Evolutionary conservation across 805 yeast species (phyloP), one percentile per base, ranked within the genome.

Genomic region (Candida krabiensis): DNA sequence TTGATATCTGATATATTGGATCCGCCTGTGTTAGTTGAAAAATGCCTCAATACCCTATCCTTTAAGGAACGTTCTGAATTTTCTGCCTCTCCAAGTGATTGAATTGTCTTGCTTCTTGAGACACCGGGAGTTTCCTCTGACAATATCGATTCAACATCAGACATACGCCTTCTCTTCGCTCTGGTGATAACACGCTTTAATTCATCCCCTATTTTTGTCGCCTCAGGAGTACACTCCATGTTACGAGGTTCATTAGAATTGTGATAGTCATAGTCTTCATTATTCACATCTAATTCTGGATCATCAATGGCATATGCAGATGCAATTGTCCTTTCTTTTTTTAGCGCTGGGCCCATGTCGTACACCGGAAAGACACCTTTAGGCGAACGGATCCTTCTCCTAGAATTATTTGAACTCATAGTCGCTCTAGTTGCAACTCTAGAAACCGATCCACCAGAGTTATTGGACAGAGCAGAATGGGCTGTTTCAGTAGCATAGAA

Each of bases 351-450:
- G 1, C 86, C 89, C 91, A 85, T 83, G 1, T 86, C 91, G 49
- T 69, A 69, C 2, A 85, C 90, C 0, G 95, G 93, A 61, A 84
- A 85, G 1, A 84, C 89, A 43, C 87, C 87, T 18, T 76, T 76
- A 3, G 91, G 95, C 2, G 89, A 81, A 45, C 76, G 61, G 5
- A 61, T 37, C n/a, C n/a, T n/a, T n/a, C n/a, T n/a, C n/a, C n/a
- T n/a, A 15, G 40, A 26, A 23, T 17, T 28, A 22, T 19, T 33
- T 11, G 42, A 22, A 26, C 28, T 22, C 19, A 25, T 22, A n/a
- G 39, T 16, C 11, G 28, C 30, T 19, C 24, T 7, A 11, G 24
- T 21, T 7, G 24, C 7, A 21, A 21, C 24, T 21, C 24, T 21
- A 21, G 7, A 11, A 11, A 21, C 11, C 16, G 15, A 19, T 22